These are phyloP conservation scores for Meripilus lineatus DNA, from an alignment of 1,284 basidiomycete genomes.

Conservation along the genomic window DNA sequence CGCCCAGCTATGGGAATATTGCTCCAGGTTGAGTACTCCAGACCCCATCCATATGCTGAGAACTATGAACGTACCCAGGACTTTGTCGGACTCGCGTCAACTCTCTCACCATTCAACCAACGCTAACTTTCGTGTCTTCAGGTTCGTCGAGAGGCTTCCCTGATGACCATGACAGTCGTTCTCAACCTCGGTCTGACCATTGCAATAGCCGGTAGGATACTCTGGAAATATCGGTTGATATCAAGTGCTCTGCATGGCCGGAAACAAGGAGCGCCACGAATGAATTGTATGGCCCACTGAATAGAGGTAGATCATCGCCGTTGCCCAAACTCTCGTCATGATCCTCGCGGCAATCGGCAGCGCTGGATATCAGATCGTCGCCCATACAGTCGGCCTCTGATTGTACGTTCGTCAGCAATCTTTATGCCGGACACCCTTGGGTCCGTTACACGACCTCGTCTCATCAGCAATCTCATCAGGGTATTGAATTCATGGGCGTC, in stretches of 20 bases:
- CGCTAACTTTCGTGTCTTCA: neutral
- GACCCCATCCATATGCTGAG: neutral
- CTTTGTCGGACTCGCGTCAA: neutral
- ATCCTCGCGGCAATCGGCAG: slow-evolving; percentile 2
- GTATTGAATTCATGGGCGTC: slow-evolving; percentile 4
- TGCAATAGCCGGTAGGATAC: slow-evolving; percentile 1
- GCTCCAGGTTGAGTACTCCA: slow-evolving; percentile 1
- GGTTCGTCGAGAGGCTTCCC: slow-evolving; percentile 2
- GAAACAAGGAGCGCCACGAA: neutral
- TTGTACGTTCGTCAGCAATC: neutral
- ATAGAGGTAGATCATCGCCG: slow-evolving; percentile 1
- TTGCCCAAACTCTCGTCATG: neutral
- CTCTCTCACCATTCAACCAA: neutral
- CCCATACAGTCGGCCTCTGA: slow-evolving; percentile 3
- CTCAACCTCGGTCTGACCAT: slow-evolving; percentile 1
- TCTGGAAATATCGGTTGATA: neutral
- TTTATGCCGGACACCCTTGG: neutral
- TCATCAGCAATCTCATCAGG: neutral
- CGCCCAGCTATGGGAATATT: slow-evolving; percentile 3
- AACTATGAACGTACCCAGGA: slow-evolving; percentile 1
- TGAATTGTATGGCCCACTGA: slow-evolving; percentile 2
- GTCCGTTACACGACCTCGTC: neutral
- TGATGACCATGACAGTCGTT: neutral
- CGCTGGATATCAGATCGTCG: slow-evolving; percentile 4
- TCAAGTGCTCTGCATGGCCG: neutral